phyloP scores from a whole-genome alignment of 768 basidiomycete genomes.

The Tulasnella sp. region DNA sequence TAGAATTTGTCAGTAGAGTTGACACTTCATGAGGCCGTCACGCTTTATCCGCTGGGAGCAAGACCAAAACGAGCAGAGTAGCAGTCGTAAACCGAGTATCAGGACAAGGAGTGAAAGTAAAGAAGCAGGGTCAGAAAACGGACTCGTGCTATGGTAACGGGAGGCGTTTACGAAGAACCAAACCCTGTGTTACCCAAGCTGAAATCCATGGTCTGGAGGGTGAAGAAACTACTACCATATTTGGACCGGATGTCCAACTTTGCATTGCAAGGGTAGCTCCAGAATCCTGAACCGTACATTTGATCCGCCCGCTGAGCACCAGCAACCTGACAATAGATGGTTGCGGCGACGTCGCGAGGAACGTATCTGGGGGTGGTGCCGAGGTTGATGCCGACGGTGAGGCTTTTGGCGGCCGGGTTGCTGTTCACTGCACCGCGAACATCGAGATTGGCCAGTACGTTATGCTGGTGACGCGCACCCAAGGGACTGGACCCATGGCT shows the following conservation, averaged over 20 bases:
- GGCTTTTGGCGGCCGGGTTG: constrained; percentile 34
- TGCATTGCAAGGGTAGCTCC: too few species aligned
- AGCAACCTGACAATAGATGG: background rate
- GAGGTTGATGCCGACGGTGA: constrained; percentile 62
- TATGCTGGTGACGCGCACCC: constrained; percentile 43
- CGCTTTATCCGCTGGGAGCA: background rate
- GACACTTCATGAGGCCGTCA: too few species aligned
- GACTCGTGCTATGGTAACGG: too few species aligned
- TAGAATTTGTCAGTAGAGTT: too few species aligned
- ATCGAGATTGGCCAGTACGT: constrained; percentile 65
- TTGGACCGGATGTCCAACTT: too few species aligned
- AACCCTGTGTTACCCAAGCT: too few species aligned
- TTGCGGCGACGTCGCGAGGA: background rate
- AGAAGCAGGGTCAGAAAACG: too few species aligned
- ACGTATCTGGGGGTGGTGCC: constrained; percentile 56
- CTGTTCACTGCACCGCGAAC: constrained; percentile 51
- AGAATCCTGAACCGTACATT: background rate
- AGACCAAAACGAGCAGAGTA: background rate
- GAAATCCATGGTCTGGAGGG: too few species aligned
- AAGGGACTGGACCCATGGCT: constrained; percentile 46
- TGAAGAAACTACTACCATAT: too few species aligned
- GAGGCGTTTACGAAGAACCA: too few species aligned
- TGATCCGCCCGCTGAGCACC: background rate
- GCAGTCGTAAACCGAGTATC: background rate
- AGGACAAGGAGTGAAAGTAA: background rate